A percentile compares a stretch with the other conserved stretches of the same genome.
Evolutionary conservation across 2,329 filamentous ascomycete genomes (phyloP).

Genomic region (Fusarium praegraminearum): DNA sequence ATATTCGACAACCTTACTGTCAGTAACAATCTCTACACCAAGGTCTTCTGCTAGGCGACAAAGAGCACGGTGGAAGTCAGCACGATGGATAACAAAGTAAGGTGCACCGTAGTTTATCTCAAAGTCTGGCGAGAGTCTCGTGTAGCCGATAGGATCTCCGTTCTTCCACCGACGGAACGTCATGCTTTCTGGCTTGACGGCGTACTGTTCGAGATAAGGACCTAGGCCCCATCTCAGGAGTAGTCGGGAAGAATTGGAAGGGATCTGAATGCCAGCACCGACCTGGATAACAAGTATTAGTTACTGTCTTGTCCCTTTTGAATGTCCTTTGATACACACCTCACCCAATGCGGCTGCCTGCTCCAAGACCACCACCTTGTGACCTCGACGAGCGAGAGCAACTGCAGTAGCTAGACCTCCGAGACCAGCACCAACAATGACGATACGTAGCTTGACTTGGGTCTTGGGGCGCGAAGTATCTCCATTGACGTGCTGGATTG

Average conservation of each 20-base stretch:
- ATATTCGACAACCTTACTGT: background rate
- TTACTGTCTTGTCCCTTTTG: too few species aligned
- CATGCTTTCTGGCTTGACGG: slow-evolving; percentile 11
- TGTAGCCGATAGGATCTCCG: background rate
- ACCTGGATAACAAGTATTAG: background rate
- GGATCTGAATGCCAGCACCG: slow-evolving; percentile 14
- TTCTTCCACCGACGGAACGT: slow-evolving; percentile 11
- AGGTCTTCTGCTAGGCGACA: background rate
- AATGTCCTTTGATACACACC: background rate
- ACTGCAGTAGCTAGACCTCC: slow-evolving; percentile 2
- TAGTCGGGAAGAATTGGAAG: background rate
- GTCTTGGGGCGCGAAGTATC: background rate
- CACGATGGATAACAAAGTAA: slow-evolving; percentile 1
- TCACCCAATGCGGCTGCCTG: background rate
- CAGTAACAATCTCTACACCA: background rate
- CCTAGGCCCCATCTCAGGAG: slow-evolving; percentile 2
- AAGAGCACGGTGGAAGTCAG: slow-evolving; percentile 10
- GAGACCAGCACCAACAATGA: slow-evolving; percentile 4
- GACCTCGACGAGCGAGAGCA: background rate
- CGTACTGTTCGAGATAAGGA: slow-evolving; percentile 1
- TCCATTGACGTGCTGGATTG: background rate
- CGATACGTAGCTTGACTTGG: background rate
- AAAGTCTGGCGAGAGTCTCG: background rate
- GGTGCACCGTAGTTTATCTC: background rate
- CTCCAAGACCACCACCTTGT: background rate